phyloP scores from a whole-genome alignment of 1,284 basidiomycete genomes.

The Sanghuangporus weigelae region DNA sequence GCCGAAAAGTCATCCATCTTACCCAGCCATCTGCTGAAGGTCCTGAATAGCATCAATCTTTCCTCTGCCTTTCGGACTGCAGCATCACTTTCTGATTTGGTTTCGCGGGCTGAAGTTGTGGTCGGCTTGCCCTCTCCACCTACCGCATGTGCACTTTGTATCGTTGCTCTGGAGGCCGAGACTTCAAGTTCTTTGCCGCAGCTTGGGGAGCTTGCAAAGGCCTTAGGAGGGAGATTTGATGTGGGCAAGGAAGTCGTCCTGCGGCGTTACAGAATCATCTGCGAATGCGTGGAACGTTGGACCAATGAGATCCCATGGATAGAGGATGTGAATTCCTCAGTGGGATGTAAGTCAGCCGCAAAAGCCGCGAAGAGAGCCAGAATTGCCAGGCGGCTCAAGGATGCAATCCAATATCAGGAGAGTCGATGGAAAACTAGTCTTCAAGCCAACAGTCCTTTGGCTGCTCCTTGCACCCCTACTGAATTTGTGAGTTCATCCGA shows the following conservation, averaged over 20 bases:
- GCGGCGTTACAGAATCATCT: constrained; percentile 60
- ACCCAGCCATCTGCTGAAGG: constrained; percentile 25
- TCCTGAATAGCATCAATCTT: constrained; percentile 28
- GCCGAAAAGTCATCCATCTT: constrained; percentile 23
- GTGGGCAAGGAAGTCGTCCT: constrained; percentile 51
- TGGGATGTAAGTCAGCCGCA: constrained; percentile 37
- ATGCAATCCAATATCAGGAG: constrained; percentile 62
- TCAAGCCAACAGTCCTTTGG: constrained; percentile 28
- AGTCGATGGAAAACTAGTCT: constrained; percentile 46
- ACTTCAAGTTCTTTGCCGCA: constrained; percentile 48
- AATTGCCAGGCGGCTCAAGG: constrained; percentile 59
- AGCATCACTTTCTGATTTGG: constrained; percentile 45
- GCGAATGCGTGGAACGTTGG: constrained; percentile 53
- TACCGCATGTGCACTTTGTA: constrained; percentile 61
- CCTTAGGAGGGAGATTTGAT: constrained; percentile 46
- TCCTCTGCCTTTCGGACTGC: constrained; percentile 48
- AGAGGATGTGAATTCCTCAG: constrained; percentile 37
- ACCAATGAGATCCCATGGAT: constrained; percentile 69
- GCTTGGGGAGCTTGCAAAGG: constrained; percentile 47
- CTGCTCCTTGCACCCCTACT: constrained; percentile 34
- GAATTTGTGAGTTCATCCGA: constrained; percentile 26
- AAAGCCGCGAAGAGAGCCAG: constrained; percentile 54
- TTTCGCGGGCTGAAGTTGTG: constrained; percentile 39
- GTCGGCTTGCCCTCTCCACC: constrained; percentile 37
- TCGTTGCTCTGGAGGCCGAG: constrained; percentile 70